Evolutionary conservation across 257 asterid species (phyloP).

Genomic region (Oldenlandia corymbosa): DNA sequence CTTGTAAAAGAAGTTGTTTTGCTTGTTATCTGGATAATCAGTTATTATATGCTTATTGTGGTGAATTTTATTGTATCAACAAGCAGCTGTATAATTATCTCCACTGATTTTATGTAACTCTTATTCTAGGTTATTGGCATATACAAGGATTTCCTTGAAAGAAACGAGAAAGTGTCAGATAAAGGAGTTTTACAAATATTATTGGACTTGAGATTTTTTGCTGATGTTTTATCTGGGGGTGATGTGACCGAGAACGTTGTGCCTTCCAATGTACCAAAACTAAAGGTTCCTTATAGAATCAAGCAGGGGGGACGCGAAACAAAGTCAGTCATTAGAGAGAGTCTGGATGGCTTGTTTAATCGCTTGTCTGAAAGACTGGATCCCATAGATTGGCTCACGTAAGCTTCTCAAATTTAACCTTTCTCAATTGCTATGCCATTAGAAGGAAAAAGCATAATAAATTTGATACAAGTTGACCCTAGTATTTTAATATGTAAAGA

Average conservation of each 20-base stretch:
- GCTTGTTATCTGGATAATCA: neutral
- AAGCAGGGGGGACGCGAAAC: conserved; percentile 50
- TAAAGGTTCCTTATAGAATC: conserved; percentile 61
- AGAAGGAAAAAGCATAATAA: neutral
- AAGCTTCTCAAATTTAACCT: conserved; percentile 33
- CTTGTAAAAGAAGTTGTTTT: neutral
- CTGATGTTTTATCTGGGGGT: conserved; percentile 82
- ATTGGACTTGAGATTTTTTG: conserved; percentile 77
- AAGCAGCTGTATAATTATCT: conserved; percentile 7
- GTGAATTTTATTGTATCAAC: neutral
- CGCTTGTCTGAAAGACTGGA: conserved; percentile 73
- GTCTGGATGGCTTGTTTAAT: conserved; percentile 44
- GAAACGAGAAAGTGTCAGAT: conserved; percentile 59
- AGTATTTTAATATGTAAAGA: neutral
- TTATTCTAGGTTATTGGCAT: conserved; percentile 53
- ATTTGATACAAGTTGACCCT: neutral
- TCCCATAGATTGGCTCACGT: conserved; percentile 99
- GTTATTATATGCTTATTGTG: neutral
- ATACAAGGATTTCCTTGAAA: conserved; percentile 71
- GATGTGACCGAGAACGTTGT: conserved; percentile 49
- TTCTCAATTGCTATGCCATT: neutral
- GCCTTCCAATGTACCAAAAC: conserved; percentile 38
- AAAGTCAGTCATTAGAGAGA: conserved; percentile 56
- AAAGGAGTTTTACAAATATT: conserved; percentile 83
- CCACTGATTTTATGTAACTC: conserved; percentile 9